Evolutionary conservation across 768 basidiomycete genomes (phyloP), one percentile per base, ranked within the genome.

Genomic region (Postia placenta): DNA sequence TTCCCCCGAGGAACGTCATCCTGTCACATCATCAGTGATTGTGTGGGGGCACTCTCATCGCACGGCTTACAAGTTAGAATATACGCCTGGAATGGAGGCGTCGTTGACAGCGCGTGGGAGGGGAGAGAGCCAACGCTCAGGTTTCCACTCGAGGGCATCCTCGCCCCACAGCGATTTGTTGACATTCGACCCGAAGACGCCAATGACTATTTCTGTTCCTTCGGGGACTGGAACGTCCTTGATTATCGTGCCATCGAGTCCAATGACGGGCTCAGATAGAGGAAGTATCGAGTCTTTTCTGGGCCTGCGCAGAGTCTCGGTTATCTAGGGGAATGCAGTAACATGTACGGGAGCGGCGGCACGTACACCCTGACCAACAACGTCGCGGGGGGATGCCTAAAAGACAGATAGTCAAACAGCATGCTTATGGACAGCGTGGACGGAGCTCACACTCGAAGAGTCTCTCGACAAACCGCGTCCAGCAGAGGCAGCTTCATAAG

Each of bases 271-370:
- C 22, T 27, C 17, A 4, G 48, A 38, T 7, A 53, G 17, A 3
- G 52, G 52, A 1, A 49, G 71, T 1, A 78, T 59, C 52, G 83
- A 79, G 56, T 84, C 70, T 69, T 60, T 50, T 26, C n/a, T 61
- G 33, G 25, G 61, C 54, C 19, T 54, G 45, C 51, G 40, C 4
- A 33, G 4, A 33, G n/a, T n/a, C 2, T 24, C 4, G 22, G 7
- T 1, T 1, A 19, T 26, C 11, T 19, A 1, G 5, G 26, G 23
- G 9, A 9, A 39, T 17, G 27, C 5, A 39, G 38, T 6, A 17
- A 17, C 15, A 23, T 28, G 19, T 20, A 3, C 11, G 3, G 7
- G n/a, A 7, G 11, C 33, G n/a, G 33, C n/a, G 42, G 52, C 25
- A 39, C 38, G 9, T 38, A 57, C 56, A 54, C 53, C 11, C 53